phyloP scores from a whole-genome alignment of 2,329 filamentous ascomycete genomes.

The Volutella citrinella region DNA sequence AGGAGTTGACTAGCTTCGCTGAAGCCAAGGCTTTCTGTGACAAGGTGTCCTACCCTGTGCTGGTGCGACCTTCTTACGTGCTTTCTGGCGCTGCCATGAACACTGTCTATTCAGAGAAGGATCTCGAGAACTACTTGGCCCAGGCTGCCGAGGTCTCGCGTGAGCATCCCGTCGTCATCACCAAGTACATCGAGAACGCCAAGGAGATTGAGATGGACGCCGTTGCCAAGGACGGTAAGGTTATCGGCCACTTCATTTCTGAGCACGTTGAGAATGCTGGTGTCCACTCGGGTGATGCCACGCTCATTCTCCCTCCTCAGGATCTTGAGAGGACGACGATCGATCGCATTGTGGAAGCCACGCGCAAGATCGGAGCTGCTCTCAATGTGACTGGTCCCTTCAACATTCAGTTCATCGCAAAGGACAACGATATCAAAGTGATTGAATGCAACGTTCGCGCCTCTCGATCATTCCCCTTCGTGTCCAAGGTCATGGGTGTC shows the following conservation, averaged over 20 bases:
- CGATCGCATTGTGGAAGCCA: constrained; percentile 87
- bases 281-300: constrained; percentile 97
- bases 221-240: constrained; percentile 82
- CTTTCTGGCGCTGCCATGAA: constrained; percentile 98
- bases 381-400: constrained; percentile 95
- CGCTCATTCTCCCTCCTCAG: constrained; percentile 89
- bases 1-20: constrained; percentile 91
- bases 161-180: constrained; percentile 96
- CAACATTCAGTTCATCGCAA: constrained; percentile 99
- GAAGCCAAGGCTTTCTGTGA: constrained; percentile 87
- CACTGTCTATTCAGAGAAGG: constrained; percentile 94
- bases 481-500: constrained; percentile 97
- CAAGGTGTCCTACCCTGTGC: constrained; percentile 85
- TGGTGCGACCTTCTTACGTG: constrained; percentile 95
- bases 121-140: constrained; percentile 81
- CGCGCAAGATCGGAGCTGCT: constrained; percentile 88
- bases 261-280: constrained; percentile 99
- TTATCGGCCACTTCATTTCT: constrained; percentile 95
- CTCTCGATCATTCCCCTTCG: constrained; percentile 94
- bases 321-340: constrained; percentile 90
- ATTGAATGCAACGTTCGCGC: constrained; percentile 98
- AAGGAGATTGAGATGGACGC: constrained; percentile 99
- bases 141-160: constrained; percentile 92
- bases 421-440: constrained; percentile 99
- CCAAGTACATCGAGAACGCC: constrained; percentile 98